Evolutionary conservation across 805 yeast species (phyloP), one percentile per base, ranked within the genome.

Genomic region (Pichia pseudocactophila): DNA sequence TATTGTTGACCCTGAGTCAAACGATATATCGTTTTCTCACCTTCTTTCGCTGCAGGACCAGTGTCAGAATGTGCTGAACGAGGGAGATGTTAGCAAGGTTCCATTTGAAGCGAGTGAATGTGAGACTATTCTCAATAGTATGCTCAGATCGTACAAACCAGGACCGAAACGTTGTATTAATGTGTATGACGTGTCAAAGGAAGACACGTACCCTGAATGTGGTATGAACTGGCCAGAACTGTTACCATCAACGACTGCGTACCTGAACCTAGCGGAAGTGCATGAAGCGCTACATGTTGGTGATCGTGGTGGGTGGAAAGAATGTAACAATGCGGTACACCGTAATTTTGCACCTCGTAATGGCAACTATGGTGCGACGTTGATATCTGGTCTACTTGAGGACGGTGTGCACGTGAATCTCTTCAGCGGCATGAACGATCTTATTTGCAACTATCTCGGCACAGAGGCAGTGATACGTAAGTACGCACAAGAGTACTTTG

Each of bases 161-260:
- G 34, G 37, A 7, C 16, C 36, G 12, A 30, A 61, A 69, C 54
- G 72, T 44, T 90, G 98, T 58, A 51, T 75, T 53, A 92, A 92
- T 62, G 78, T 88, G 73, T 90, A 92, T 58, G 95, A 92, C 58
- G 74, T 76, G 42, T 72, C 82, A 30, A 63, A 82, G 41, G 67
- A 63, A 30, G 96, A 88, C 57, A 62, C 78, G 0, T 86, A 69
- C 52, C 97, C 97, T 0, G 64, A 82, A 0, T 92, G 98, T 63
- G 97, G 97, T 6, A 70, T 76, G 75, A 81, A 82, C 59, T 92
- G 97, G 97, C 98, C 98, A 0, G 71, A 71, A 16, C 80, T 71
- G 44, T 65, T 82, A 46, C 61, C 54, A 1, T 42, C 55, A 25
- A 75, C 81, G 15, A 64, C 66, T 0, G 68, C 70, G 5, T 83